Evolutionary conservation across 768 basidiomycete genomes (phyloP), one percentile per base, ranked within the genome.

Genomic region (Calvatia gigantea): DNA sequence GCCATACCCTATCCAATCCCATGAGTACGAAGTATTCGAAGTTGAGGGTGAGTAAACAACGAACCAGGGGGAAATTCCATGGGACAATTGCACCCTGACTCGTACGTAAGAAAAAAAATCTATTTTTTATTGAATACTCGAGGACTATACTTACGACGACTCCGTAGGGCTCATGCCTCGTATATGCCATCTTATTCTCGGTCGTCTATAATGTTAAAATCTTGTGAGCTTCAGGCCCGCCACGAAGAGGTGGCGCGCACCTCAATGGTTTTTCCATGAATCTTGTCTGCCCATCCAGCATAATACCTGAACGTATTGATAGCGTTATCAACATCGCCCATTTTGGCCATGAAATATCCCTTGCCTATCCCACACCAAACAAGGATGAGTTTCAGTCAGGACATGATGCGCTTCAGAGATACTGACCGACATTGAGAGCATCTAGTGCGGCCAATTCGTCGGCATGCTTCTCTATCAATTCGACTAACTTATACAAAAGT

Each of bases 261-360:
- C 66, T 93, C 89, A 66, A 92, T 84, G 6, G 83, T 84, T 67
- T 90, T 81, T 3, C 89, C 91, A 2, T 78, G 73, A 48, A 88
- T 71, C 73, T 95, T 96, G 74, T 94, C 94, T 23, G 92, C 89
- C 85, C 90, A 91, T 14, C 94, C 94, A 44, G 85, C 90, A 62
- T 88, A 97, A 72, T 95, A 96, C 32, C 83, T 76, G 60, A 92
- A 68, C 31, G 75, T 73, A 28, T 67, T 71, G 56, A 85, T 74
- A 0, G 80, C 69, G 51, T 68, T 69, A 0, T 64, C 61, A 1
- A 89, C 66, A 59, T 90, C 89, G 0, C 63, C 67, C n/a, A 64
- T 68, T 56, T 74, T 79, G 8, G 83, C 75, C 66, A 69, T 73
- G 8, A 50, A 32, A 63, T 75, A 85, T 1, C 80, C 76, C 70